These are phyloP conservation scores for Bisporella sp. DNA, from an alignment of 2,329 filamentous ascomycete species.

Conservation along the genomic window DNA sequence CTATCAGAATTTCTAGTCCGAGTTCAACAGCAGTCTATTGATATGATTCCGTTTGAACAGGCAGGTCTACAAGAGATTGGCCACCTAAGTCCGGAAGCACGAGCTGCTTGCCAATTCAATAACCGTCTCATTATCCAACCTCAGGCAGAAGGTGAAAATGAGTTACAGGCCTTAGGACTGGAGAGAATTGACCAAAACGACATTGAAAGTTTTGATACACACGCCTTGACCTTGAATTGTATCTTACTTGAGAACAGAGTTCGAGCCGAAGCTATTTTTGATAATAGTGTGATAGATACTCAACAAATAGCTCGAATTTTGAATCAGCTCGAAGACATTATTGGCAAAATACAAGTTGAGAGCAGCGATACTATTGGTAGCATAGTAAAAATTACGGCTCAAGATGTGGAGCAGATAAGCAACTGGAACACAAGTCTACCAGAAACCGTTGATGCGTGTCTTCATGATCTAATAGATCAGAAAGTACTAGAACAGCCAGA, in stretches of 20 bases:
- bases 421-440: background rate
- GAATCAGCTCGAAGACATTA: background rate
- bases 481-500: background rate
- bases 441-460: background rate
- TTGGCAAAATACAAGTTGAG: too few species aligned
- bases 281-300: background rate
- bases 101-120: slow-evolving; percentile 8
- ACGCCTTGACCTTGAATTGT: background rate
- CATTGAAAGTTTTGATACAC: background rate
- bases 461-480: slow-evolving; percentile 4
- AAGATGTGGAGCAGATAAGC: background rate
- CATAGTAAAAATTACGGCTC: background rate
- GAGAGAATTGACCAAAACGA: background rate
- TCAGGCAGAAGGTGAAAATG: background rate
- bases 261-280: background rate
- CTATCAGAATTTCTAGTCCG: slow-evolving; percentile 35
- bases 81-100: slow-evolving; percentile 8
- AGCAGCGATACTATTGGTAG: background rate
- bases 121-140: slow-evolving; percentile 13
- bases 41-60: slow-evolving; percentile 34
- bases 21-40: slow-evolving; percentile 38
- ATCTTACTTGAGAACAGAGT: background rate
- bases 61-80: slow-evolving; percentile 14
- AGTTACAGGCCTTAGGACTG: background rate
- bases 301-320: background rate